These are phyloP conservation scores for Euryodendron excelsum DNA, from an alignment of 148 eudicot species.

Conservation along the genomic window DNA sequence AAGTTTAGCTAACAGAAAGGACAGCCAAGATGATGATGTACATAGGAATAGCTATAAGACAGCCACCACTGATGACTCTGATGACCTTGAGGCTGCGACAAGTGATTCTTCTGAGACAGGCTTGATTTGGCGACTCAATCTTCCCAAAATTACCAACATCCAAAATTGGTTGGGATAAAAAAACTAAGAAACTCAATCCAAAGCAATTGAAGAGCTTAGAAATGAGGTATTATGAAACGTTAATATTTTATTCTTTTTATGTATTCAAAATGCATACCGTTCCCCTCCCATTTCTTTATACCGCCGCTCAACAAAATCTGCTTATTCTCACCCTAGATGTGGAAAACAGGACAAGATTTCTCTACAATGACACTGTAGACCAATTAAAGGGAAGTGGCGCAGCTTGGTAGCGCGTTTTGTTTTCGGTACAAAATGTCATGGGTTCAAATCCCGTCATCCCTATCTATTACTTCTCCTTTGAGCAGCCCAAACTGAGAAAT, in stretches of 20 bases:
- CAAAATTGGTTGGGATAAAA: slow-evolving; percentile 47
- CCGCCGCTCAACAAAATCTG: neutral
- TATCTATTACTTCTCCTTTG: no score
- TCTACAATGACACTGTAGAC: no score
- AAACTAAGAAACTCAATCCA: slow-evolving; percentile 43
- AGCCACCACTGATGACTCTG: slow-evolving; percentile 45
- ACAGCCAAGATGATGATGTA: no score
- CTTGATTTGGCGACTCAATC: slow-evolving; percentile 29
- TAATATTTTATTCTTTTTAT: neutral
- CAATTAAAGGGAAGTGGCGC: no score
- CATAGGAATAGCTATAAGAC: slow-evolving; percentile 38
- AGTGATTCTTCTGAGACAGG: slow-evolving; percentile 79
- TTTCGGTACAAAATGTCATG: no score
- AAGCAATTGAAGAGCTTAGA: slow-evolving; percentile 51
- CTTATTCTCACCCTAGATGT: neutral
- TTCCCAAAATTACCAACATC: slow-evolving; percentile 44
- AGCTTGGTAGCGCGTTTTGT: no score
- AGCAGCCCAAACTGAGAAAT: no score
- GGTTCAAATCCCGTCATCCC: no score
- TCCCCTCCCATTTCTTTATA: no score
- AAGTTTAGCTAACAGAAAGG: no score
- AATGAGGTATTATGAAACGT: slow-evolving; percentile 37
- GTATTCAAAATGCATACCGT: neutral
- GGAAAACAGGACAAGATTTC: no score
- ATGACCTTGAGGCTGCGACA: slow-evolving; percentile 60